Conservation (phyloP, 2,329 filamentous ascomycete species). For the Pseudocercospora fijiensis region DNA sequence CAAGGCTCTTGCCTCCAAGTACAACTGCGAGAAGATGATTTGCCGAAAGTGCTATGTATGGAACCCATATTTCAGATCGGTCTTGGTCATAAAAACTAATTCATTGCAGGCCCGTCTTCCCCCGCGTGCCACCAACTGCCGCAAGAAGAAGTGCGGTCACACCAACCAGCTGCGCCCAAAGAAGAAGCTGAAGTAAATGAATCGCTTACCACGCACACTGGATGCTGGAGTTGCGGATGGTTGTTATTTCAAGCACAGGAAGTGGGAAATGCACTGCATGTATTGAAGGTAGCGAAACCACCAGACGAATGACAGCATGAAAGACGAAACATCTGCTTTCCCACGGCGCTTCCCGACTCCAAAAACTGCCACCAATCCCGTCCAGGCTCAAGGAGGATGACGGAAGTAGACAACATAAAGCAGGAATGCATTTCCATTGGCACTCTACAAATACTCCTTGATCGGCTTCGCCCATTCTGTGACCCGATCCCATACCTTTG, state of each 20-base stretch:
- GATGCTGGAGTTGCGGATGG: conserved; percentile 19
- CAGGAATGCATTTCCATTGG: neutral
- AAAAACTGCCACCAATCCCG: neutral
- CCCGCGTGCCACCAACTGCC: conserved; percentile 99
- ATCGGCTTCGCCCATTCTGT: conserved; percentile 11
- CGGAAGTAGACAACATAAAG: conserved; percentile 4
- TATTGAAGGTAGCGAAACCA: conserved; percentile 9
- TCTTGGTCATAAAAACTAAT: conserved; percentile 28
- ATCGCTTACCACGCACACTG: conserved; percentile 14
- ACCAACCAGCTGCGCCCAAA: conserved; percentile 99
- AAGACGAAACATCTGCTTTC: conserved; percentile 6
- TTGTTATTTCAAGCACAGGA: conserved; percentile 15
- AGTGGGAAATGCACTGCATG: conserved; percentile 11
- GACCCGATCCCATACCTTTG: conserved; percentile 2
- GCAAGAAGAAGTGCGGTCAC: conserved; percentile 99
- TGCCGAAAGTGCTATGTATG: conserved; percentile 99
- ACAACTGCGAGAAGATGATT: conserved; percentile 99
- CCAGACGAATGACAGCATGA: conserved; percentile 10
- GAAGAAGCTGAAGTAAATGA: conserved; percentile 95
- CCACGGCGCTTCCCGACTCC: conserved; percentile 5
- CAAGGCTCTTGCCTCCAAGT: conserved; percentile 97
- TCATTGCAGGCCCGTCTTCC: conserved; percentile 70
- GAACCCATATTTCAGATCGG: neutral
- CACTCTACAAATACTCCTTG: conserved; percentile 19
- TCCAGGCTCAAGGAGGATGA: conserved; percentile 8